Conservation (phyloP, 345 rosid genomes). For the Mercurialis annua region DNA sequence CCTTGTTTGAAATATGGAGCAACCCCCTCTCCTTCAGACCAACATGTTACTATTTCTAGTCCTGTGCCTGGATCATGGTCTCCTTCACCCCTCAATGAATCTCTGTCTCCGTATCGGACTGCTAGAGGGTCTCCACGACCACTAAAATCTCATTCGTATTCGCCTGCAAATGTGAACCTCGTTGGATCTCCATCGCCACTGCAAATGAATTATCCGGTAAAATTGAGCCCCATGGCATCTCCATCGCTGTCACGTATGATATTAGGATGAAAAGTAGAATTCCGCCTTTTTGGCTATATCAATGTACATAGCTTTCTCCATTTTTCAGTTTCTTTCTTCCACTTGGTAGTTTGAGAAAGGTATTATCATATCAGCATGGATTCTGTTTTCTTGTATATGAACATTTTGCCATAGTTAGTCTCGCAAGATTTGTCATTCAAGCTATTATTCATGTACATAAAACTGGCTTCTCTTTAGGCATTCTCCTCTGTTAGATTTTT, state of each 20-base stretch:
- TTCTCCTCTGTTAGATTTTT: no score
- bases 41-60: neutral
- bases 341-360: no score
- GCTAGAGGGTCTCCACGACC: constrained; percentile 17
- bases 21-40: constrained; percentile 12
- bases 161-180: constrained; percentile 20
- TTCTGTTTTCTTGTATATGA: neutral
- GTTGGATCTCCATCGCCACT: constrained; percentile 19
- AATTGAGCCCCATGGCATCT: neutral
- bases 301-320: constrained; percentile 6
- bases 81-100: constrained; percentile 5
- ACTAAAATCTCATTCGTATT: constrained; percentile 9
- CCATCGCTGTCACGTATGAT: neutral
- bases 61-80: constrained; percentile 13
- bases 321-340: neutral
- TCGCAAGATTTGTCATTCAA: no score
- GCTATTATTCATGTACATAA: no score
- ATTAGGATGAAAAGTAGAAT: neutral
- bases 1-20: constrained; percentile 19
- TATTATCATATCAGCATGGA: neutral
- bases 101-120: constrained; percentile 18
- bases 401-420: no score
- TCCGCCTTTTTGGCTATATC: neutral
- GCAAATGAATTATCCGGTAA: constrained; percentile 4
- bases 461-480: no score